Evolutionary conservation across 164 flowering plant species (phyloP), one percentile per base, ranked within the genome.

Genomic region (Stephania cephalantha): DNA sequence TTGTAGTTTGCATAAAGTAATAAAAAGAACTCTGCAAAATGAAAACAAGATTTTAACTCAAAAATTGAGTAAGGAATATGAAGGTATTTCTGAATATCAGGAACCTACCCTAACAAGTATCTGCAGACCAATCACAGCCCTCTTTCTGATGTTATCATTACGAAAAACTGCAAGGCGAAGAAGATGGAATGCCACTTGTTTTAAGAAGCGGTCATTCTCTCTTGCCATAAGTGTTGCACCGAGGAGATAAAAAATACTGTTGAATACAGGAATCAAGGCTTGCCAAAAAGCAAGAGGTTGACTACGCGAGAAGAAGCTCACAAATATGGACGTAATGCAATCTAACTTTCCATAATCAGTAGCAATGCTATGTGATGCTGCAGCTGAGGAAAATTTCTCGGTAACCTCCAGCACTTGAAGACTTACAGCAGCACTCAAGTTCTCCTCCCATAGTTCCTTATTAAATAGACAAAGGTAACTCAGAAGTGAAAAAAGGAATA

Each of bases 281-380:
- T 87, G 94, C 97, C 95, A 96, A 80, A 94, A 94, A 68, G 81
- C 78, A 46, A 96, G 84, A 30, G 98, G 88, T 82, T 96, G 98
- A 83, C 86, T 90, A 52, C 93, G 88, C 20, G 95, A 96, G 79
- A 92, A 89, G 79, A 94, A 85, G 78, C 90, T 92, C 88, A 85
- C 90, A 80, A 91, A 85, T 79, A 94, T 85, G 71, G 95, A 85
- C 68, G 97, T 89, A 66, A 96, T 83, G 81, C 99, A 96, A 77
- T 96, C 99, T 75, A 94, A 86, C 85, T 93, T 96, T 74, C 97
- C 98, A 81, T 92, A 92, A 81, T 96, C 99, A 5, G 98, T 96
- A 65, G 98, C 90, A 82, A 96, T 90, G 80, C 85, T 86, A 68
- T 88, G 95, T 31, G 91, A 85, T 67, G 94, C 94, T 65, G 91